A percentile compares a stretch with the other conserved stretches of the same genome.
phyloP scores from a whole-genome alignment of 2,329 filamentous ascomycete genomes.

The Claviceps quebecensis region DNA sequence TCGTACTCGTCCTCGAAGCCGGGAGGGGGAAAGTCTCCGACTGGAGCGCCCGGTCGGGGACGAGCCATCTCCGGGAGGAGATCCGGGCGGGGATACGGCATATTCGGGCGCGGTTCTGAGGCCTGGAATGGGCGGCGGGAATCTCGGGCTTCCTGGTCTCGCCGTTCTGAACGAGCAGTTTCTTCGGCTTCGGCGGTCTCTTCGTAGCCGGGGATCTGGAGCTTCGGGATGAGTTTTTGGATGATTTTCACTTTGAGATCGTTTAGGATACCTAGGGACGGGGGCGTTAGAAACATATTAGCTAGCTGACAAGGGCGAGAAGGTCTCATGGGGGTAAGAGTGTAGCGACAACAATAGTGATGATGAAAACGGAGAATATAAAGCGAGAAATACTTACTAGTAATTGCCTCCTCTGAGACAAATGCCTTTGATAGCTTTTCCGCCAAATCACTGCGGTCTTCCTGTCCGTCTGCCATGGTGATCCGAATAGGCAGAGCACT shows the following conservation, averaged over 20 bases:
- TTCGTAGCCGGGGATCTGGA: slow-evolving; percentile 69
- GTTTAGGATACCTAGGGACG: slow-evolving; percentile 43
- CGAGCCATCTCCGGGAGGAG: slow-evolving; percentile 45
- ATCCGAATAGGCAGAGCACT: slow-evolving; percentile 43
- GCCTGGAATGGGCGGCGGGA: slow-evolving; percentile 21
- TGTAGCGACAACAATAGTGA: no score
- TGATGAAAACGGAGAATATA: no score
- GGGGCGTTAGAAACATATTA: not conserved
- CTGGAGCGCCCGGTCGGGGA: slow-evolving; percentile 50
- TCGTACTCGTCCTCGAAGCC: slow-evolving; percentile 91
- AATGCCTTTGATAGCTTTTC: slow-evolving; percentile 49
- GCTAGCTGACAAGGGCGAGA: no score
- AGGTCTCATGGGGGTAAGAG: no score
- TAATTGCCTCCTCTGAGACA: slow-evolving; percentile 55
- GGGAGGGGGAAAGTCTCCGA: slow-evolving; percentile 67
- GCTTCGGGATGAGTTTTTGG: slow-evolving; percentile 65
- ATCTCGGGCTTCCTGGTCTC: slow-evolving; percentile 25
- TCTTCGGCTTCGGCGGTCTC: slow-evolving; percentile 35
- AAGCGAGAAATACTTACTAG: slow-evolving; percentile 16
- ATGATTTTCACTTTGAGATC: slow-evolving; percentile 68
- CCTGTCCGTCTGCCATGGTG: slow-evolving; percentile 26
- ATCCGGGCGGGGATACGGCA: slow-evolving; percentile 52
- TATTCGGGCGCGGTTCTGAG: slow-evolving; percentile 40
- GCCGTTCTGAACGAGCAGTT: slow-evolving; percentile 26
- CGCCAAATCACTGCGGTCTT: slow-evolving; percentile 36